A percentile compares a stretch with the other conserved stretches of the same genome.
Conservation (phyloP, 1,139 yeast species). For the Kluyveromyces sp. region DNA sequence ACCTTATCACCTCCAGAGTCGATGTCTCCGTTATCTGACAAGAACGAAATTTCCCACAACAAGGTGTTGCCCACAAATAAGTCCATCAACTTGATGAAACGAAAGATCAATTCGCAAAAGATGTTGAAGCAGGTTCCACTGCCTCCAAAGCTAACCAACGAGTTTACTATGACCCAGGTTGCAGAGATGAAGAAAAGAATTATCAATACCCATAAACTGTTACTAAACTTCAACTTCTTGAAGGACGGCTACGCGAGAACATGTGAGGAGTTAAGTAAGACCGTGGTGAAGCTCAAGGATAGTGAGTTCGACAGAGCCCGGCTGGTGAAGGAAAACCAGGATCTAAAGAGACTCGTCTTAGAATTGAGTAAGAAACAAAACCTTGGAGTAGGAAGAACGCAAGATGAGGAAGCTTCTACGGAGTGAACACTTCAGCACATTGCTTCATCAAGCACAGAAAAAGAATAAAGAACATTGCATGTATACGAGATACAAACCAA, state of each 20-base stretch:
- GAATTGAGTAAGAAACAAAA: slow-evolving; percentile 9
- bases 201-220: slow-evolving; percentile 29
- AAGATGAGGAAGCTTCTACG: not conserved
- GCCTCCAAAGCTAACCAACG: slow-evolving; percentile 14
- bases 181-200: slow-evolving; percentile 29
- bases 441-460: not conserved
- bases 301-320: slow-evolving; percentile 34
- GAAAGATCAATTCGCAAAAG: slow-evolving; percentile 9
- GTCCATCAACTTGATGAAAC: not conserved
- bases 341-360: slow-evolving; percentile 16
- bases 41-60: slow-evolving; percentile 5
- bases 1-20: slow-evolving; percentile 18
- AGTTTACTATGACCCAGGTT: slow-evolving; percentile 20
- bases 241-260: slow-evolving; percentile 31
- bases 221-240: slow-evolving; percentile 28
- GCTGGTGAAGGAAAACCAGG: slow-evolving; percentile 27
- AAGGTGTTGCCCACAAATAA: slow-evolving; percentile 7
- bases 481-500: slow-evolving; percentile 1
- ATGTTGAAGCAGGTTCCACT: slow-evolving; percentile 4
- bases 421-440: not conserved
- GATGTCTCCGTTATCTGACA: slow-evolving; percentile 21
- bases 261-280: slow-evolving; percentile 29
- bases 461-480: slow-evolving; percentile 4
- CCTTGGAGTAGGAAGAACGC: not conserved
- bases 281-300: slow-evolving; percentile 30